phyloP scores from a whole-genome alignment of 441 rosid species.

The Hura crepitans region DNA sequence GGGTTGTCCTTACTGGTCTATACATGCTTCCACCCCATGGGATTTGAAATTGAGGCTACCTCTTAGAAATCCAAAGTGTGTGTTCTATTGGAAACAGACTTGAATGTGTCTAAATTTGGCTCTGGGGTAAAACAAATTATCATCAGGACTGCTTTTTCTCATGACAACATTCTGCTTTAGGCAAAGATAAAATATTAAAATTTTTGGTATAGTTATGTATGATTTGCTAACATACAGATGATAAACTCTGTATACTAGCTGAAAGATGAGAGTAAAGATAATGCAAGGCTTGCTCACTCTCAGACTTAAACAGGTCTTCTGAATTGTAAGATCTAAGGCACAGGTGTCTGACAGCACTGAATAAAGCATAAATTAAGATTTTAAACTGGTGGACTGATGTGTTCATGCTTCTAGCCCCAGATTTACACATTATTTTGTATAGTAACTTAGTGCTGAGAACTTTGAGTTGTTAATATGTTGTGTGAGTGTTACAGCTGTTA shows the following conservation, averaged over 20 bases:
- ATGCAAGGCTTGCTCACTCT: neutral
- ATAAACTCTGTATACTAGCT: neutral
- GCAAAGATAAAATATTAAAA: constrained; percentile 8
- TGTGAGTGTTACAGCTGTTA: too few species aligned
- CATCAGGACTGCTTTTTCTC: neutral
- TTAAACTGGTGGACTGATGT: neutral
- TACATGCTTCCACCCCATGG: neutral
- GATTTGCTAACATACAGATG: neutral
- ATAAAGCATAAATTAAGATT: neutral
- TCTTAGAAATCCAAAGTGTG: neutral
- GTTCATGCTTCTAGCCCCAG: neutral
- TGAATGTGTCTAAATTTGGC: neutral
- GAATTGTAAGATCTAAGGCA: neutral
- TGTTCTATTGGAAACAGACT: neutral
- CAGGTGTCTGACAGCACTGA: neutral
- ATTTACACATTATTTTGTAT: neutral
- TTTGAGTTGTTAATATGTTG: neutral
- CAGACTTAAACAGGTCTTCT: neutral
- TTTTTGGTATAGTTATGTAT: neutral
- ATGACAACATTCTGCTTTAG: neutral
- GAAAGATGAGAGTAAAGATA: neutral
- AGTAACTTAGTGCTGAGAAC: neutral
- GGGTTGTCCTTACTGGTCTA: neutral
- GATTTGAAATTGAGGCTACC: neutral
- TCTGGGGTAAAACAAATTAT: neutral